Evolutionary conservation across 2,329 filamentous ascomycete genomes (phyloP).

Genomic region (Aureobasidium vineae): DNA sequence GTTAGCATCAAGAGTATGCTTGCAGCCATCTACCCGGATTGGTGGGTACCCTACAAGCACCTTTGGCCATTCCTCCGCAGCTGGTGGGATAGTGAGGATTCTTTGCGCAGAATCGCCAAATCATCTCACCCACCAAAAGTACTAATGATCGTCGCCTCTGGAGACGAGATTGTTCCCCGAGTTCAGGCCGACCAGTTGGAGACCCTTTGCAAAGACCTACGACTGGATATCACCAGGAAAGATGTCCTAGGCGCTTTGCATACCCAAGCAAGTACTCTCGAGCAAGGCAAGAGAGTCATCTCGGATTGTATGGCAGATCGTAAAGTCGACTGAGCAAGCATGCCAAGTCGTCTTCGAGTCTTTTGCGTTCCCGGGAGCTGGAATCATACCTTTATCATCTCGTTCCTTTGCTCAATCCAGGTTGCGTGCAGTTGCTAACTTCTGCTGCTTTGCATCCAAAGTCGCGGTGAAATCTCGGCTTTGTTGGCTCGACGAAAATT

Average conservation of each 20-base stretch:
- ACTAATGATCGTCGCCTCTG: constrained; percentile 56
- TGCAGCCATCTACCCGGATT: constrained; percentile 69
- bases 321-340: background rate
- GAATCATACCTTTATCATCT: background rate
- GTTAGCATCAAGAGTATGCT: constrained; percentile 70
- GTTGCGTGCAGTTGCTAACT: no score
- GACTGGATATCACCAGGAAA: constrained; percentile 41
- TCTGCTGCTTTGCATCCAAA: background rate
- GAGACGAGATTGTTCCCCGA: constrained; percentile 59
- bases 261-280: constrained; percentile 48
- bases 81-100: constrained; percentile 50
- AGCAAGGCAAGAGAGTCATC: constrained; percentile 45
- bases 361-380: no score
- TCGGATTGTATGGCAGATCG: constrained; percentile 32
- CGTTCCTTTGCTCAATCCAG: background rate
- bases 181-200: constrained; percentile 57
- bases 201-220: constrained; percentile 39
- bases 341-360: background rate
- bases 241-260: constrained; percentile 51
- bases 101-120: constrained; percentile 43
- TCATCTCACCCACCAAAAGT: constrained; percentile 36
- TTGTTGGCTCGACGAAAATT: background rate
- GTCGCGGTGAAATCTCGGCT: background rate
- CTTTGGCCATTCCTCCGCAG: constrained; percentile 71
- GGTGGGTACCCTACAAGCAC: constrained; percentile 75